phyloP scores from a whole-genome alignment of 164 flowering plant genomes.

The Kingdonia uniflora region DNA sequence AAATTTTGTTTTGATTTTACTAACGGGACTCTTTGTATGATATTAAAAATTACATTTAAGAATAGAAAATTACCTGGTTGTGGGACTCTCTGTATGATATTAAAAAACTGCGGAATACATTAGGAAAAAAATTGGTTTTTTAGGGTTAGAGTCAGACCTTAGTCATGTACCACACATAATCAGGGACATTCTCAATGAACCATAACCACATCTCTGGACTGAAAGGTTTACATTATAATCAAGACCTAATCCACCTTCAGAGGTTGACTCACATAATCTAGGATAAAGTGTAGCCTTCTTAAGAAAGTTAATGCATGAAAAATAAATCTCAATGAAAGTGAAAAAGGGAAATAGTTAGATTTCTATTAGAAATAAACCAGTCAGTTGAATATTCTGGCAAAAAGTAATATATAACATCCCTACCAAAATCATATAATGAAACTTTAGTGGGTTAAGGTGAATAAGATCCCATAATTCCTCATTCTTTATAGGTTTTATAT shows the following conservation, averaged over 20 bases:
- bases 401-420: too few species aligned
- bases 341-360: too few species aligned
- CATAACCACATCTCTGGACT: constrained; percentile 82
- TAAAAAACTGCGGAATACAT: too few species aligned
- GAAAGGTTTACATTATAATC: constrained; percentile 83
- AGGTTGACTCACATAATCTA: constrained; percentile 81
- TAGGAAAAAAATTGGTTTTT: too few species aligned
- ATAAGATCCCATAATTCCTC: too few species aligned
- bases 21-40: neutral
- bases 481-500: too few species aligned
- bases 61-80: constrained; percentile 54
- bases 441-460: too few species aligned
- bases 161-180: constrained; percentile 83
- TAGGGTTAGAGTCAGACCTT: constrained; percentile 39
- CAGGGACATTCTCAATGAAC: constrained; percentile 68
- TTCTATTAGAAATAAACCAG: too few species aligned
- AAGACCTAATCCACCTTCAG: constrained; percentile 96
- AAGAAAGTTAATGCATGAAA: neutral
- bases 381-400: too few species aligned
- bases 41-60: neutral
- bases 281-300: constrained; percentile 80
- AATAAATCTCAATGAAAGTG: too few species aligned
- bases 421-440: too few species aligned
- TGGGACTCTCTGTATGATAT: constrained; percentile 61
- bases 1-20: neutral